These are phyloP conservation scores for Soucietia sequanensis DNA, from an alignment of 805 yeast species.

Conservation along the genomic window DNA sequence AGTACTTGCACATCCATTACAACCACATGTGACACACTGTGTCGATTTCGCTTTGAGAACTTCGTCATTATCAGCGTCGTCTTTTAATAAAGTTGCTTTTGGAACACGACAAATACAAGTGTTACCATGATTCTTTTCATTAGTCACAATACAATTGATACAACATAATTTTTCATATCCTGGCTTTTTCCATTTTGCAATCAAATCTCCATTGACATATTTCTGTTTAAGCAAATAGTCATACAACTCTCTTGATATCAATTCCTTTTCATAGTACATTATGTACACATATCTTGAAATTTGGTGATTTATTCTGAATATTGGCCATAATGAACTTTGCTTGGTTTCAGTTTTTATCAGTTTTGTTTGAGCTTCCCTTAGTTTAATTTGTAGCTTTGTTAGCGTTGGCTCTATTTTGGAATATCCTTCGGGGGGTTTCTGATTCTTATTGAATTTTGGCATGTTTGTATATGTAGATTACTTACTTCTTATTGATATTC, in stretches of 20 bases:
- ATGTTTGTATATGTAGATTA: constrained; percentile 27
- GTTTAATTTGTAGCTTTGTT: constrained; percentile 52
- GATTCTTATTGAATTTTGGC: constrained; percentile 48
- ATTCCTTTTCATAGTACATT: constrained; percentile 65
- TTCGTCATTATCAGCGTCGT: constrained; percentile 19
- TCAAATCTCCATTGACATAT: constrained; percentile 64
- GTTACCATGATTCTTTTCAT: constrained; percentile 60
- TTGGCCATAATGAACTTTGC: constrained; percentile 65
- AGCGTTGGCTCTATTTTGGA: constrained; percentile 66
- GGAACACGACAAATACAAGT: constrained; percentile 90
- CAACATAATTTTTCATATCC: constrained; percentile 91
- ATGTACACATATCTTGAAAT: constrained; percentile 74
- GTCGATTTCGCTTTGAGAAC: constrained; percentile 20
- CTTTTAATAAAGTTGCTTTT: constrained; percentile 44
- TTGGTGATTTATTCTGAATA: constrained; percentile 69
- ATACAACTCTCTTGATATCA: constrained; percentile 66
- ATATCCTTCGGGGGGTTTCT: constrained; percentile 72
- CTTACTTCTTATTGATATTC: not conserved
- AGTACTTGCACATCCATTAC: constrained; percentile 77
- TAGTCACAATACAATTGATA: constrained; percentile 65
- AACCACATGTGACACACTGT: constrained; percentile 80
- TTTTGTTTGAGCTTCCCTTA: constrained; percentile 48
- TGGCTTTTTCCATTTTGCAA: constrained; percentile 78
- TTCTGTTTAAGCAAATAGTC: constrained; percentile 69
- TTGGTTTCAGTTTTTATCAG: constrained; percentile 45